Evolutionary conservation across 768 basidiomycete genomes (phyloP), one percentile per base, ranked within the genome.

Genomic region (Tubosaeta sp.): DNA sequence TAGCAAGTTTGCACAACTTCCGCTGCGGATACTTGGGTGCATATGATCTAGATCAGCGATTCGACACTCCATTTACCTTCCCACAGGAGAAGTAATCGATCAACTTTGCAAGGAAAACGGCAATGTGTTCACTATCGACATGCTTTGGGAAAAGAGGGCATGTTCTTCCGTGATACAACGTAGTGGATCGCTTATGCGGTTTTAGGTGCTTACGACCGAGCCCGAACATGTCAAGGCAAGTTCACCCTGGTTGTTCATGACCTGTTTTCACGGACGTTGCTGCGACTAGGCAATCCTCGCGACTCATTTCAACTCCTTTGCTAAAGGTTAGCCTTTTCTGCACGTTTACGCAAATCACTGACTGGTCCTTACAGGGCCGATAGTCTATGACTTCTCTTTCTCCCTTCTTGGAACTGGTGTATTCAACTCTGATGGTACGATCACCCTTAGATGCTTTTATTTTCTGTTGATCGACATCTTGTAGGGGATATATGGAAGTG

Each of bases 401-500:
- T 66, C 70, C 5, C 61, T 82, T 4, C 66, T 83, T 4, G 82
- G 83, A 13, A 73, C 73, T 6, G 83, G 83, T 0, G 80, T 84
- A 0, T 83, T 84, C 65, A 81, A 78, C 52, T 73, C 78, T 3
- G 80, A 82, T 58, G 79, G 81, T 75, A 58, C 46, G 46, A 6
- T 13, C 12, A 9, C 18, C 21, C 9, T 19, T 10, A 29, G 21
- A 24, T 45, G 9, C 31, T 44, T 34, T 12, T 25, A 22, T 6
- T 21, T 21, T 19, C 30, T 40, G 42, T 19, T 52, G 14, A 58
- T 30, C 21, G 34, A n/a, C 13, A 1, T 31, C 19, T 52, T 30
- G 34, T 44, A 78, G 78, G 76, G n/a, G 79, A 81, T 3, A 73
- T 75, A 64, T 84, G 82, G 82, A 83, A 82, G 76, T 81, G 47